Conservation (phyloP, 2,329 filamentous ascomycete species). For the Peltaster fructicola region DNA sequence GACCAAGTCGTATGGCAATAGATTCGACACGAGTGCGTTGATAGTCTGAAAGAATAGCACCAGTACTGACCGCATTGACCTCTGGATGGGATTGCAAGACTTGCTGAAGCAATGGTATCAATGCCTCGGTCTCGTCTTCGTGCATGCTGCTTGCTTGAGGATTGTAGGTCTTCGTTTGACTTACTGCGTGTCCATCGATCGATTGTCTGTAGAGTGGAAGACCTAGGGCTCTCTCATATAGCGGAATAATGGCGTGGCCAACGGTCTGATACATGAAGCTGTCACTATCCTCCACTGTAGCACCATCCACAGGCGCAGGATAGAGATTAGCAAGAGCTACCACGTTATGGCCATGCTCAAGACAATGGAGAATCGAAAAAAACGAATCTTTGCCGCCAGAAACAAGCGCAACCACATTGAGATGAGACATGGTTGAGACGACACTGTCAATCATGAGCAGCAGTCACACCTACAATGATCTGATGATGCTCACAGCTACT, state of each 20-base stretch:
- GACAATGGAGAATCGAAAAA: slow-evolving; percentile 79
- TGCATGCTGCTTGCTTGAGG: slow-evolving; percentile 10
- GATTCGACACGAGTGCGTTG: slow-evolving; percentile 93
- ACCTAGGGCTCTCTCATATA: slow-evolving; percentile 62
- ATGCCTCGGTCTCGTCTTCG: slow-evolving; percentile 76
- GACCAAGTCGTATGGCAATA: slow-evolving; percentile 65
- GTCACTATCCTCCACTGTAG: slow-evolving; percentile 49
- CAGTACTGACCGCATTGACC: slow-evolving; percentile 73
- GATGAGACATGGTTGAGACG: slow-evolving; percentile 12
- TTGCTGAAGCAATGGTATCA: slow-evolving; percentile 54
- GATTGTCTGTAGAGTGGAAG: slow-evolving; percentile 69
- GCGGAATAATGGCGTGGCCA: slow-evolving; percentile 68
- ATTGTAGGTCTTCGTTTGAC: slow-evolving; percentile 54
- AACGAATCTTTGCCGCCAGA: slow-evolving; percentile 97
- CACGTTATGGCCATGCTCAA: slow-evolving; percentile 66
- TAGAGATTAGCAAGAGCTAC: slow-evolving; percentile 81
- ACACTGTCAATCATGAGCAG: not conserved
- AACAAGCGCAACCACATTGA: slow-evolving; percentile 76
- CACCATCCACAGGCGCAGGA: slow-evolving; percentile 27
- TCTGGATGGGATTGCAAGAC: slow-evolving; percentile 55
- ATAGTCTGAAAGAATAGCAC: slow-evolving; percentile 87
- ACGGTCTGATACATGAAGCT: slow-evolving; percentile 99
- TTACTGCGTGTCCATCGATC: slow-evolving; percentile 54
- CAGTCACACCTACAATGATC: slow-evolving; percentile 2
- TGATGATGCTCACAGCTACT: slow-evolving; percentile 2